A percentile compares a stretch with the other conserved stretches of the same genome.
These are phyloP conservation scores for Streptanthus diversifolius DNA, from an alignment of 345 rosid species.

Conservation along the genomic window DNA sequence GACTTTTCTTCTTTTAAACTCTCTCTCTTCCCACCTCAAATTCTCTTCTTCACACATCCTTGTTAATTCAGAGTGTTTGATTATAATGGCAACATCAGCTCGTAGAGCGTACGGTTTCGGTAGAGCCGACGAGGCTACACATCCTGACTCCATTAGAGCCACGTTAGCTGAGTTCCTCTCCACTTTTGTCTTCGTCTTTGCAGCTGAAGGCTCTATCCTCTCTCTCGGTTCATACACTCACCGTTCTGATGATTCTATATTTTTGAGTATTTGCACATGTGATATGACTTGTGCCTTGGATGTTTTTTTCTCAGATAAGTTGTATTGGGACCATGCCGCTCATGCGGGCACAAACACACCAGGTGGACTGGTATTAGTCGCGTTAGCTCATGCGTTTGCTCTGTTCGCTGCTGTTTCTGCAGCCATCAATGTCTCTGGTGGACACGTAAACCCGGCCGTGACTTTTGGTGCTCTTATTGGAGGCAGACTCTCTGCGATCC, in stretches of 20 bases:
- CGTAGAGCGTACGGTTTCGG: slow-evolving; percentile 38
- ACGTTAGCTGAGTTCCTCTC: slow-evolving; percentile 65
- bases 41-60: neutral
- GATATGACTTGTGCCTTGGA: neutral
- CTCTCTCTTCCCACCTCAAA: neutral
- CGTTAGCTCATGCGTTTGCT: slow-evolving; percentile 69
- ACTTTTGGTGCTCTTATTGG: slow-evolving; percentile 72
- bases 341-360: slow-evolving; percentile 34
- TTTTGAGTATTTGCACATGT: neutral
- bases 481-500: slow-evolving; percentile 57
- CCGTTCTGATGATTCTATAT: neutral
- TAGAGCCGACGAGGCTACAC: slow-evolving; percentile 41
- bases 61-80: neutral
- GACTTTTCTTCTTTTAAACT: slow-evolving; percentile 21
- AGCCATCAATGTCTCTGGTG: slow-evolving; percentile 63
- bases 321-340: slow-evolving; percentile 38
- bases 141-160: slow-evolving; percentile 47
- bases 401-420: slow-evolving; percentile 60
- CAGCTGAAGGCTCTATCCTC: slow-evolving; percentile 73
- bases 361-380: slow-evolving; percentile 44
- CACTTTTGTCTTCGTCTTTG: slow-evolving; percentile 69
- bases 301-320: slow-evolving; percentile 38
- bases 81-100: slow-evolving; percentile 37
- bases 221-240: slow-evolving; percentile 48
- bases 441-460: slow-evolving; percentile 79